These are phyloP conservation scores for Microthlaspi erraticum DNA, from an alignment of 345 rosid species.

Conservation along the genomic window DNA sequence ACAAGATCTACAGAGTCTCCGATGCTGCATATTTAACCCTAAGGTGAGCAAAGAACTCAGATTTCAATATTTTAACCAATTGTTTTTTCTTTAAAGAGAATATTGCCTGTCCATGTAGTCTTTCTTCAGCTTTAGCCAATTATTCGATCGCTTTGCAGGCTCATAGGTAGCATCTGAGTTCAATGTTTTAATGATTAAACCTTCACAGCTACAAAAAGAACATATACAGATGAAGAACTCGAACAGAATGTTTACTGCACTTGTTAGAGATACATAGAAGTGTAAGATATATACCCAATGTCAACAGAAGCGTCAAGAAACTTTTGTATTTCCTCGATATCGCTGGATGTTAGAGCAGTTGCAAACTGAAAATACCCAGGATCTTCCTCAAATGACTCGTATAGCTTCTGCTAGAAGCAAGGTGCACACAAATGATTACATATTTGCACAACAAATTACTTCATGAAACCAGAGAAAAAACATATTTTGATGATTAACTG, in stretches of 20 bases:
- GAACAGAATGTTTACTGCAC: constrained; percentile 7
- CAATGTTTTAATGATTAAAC: constrained; percentile 92
- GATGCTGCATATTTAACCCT: constrained; percentile 54
- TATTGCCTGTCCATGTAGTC: constrained; percentile 89
- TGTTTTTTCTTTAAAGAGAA: neutral
- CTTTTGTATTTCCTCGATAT: constrained; percentile 88
- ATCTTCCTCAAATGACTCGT: constrained; percentile 78
- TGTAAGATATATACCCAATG: constrained; percentile 61
- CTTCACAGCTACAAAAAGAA: constrained; percentile 82
- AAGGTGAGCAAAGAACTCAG: constrained; percentile 28
- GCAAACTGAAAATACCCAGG: constrained; percentile 89
- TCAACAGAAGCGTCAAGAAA: constrained; percentile 90
- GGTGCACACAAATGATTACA: neutral
- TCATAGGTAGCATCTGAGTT: constrained; percentile 94
- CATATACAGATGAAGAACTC: constrained; percentile 14
- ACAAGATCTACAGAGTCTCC: constrained; percentile 96
- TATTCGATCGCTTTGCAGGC: constrained; percentile 89
- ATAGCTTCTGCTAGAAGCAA: constrained; percentile 64
- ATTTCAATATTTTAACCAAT: neutral
- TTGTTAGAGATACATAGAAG: constrained; percentile 29
- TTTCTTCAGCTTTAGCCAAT: constrained; percentile 96
- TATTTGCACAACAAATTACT: constrained; percentile 8
- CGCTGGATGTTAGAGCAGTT: constrained; percentile 79
- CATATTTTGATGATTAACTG: neutral
- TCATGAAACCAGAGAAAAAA: constrained; percentile 17